Evolutionary conservation across 169 alveolate species (phyloP).

Genomic region (Nephromyces sp.): DNA sequence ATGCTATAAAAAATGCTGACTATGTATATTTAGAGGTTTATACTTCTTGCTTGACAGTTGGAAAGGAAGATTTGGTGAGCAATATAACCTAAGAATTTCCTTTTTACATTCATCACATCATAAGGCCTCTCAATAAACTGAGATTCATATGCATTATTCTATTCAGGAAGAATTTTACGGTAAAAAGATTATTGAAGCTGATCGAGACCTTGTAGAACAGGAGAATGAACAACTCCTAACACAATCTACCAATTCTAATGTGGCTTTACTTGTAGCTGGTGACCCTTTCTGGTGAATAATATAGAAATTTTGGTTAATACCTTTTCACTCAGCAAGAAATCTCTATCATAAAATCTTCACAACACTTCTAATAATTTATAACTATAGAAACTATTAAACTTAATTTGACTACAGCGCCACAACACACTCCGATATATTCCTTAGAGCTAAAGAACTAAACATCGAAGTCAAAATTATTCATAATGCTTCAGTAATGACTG

Average conservation of each 20-base stretch:
- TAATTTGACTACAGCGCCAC: constrained; percentile 72
- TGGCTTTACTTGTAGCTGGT: constrained; percentile 75
- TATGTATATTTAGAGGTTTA: constrained; percentile 68
- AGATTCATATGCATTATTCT: too few relatives aligned
- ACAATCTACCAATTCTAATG: constrained; percentile 47
- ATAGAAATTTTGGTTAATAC: too few relatives aligned
- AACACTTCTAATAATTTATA: too few relatives aligned
- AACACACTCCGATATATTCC: constrained; percentile 72
- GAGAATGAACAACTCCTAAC: constrained; percentile 58
- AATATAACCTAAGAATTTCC: background rate
- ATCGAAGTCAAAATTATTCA: constrained; percentile 67
- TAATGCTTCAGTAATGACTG: constrained; percentile 74
- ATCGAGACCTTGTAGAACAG: constrained; percentile 72
- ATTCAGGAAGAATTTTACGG: constrained; percentile 27
- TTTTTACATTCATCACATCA: background rate
- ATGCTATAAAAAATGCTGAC: constrained; percentile 51
- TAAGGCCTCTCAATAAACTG: background rate
- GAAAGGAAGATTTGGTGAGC: constrained; percentile 48
- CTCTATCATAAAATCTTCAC: too few relatives aligned
- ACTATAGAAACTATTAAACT: too few relatives aligned
- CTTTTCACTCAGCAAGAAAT: too few relatives aligned
- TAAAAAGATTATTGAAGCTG: constrained; percentile 51
- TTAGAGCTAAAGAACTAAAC: constrained; percentile 60
- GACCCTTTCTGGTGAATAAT: constrained; percentile 75
- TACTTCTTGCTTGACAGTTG: constrained; percentile 65